Evolutionary conservation across 257 asterid genomes (phyloP).

Genomic region (Knoxia roxburghii): DNA sequence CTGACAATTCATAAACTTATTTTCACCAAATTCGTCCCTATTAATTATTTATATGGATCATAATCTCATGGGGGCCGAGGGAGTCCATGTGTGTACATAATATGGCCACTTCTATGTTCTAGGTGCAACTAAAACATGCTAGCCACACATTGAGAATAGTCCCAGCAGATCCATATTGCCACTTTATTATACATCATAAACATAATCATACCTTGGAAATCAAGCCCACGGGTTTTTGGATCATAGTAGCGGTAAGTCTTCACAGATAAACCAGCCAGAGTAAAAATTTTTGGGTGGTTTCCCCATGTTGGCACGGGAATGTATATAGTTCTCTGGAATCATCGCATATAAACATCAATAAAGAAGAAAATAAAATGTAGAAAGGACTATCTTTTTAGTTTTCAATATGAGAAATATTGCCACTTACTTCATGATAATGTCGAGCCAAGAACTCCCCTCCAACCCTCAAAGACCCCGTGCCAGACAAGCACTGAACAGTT

Average conservation of each 20-base stretch:
- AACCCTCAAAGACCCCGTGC: slow-evolving; percentile 96
- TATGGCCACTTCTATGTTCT: background rate
- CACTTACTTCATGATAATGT: slow-evolving; percentile 73
- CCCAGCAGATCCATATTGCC: background rate
- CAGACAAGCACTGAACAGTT: slow-evolving; percentile 98
- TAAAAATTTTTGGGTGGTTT: slow-evolving; percentile 82
- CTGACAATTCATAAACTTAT: background rate
- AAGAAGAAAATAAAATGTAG: background rate
- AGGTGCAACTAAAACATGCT: background rate
- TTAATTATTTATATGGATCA: too few relatives aligned
- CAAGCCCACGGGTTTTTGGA: slow-evolving; percentile 90
- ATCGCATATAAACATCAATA: slow-evolving; percentile 7
- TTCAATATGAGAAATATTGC: background rate
- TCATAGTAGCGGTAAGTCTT: slow-evolving; percentile 84
- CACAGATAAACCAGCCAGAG: slow-evolving; percentile 83
- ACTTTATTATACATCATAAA: background rate
- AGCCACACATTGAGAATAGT: background rate
- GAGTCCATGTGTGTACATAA: background rate
- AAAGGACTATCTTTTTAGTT: background rate
- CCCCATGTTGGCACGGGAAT: slow-evolving; percentile 99
- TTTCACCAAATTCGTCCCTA: background rate
- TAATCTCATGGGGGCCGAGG: too few relatives aligned
- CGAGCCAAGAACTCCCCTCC: slow-evolving; percentile 89
- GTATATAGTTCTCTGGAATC: slow-evolving; percentile 67
- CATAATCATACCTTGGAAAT: slow-evolving; percentile 61